Percentiles rank a stretch among this genome's conserved stretches.
phyloP scores from a whole-genome alignment of 2,329 filamentous ascomycete species.

The Alternaria sp. region DNA sequence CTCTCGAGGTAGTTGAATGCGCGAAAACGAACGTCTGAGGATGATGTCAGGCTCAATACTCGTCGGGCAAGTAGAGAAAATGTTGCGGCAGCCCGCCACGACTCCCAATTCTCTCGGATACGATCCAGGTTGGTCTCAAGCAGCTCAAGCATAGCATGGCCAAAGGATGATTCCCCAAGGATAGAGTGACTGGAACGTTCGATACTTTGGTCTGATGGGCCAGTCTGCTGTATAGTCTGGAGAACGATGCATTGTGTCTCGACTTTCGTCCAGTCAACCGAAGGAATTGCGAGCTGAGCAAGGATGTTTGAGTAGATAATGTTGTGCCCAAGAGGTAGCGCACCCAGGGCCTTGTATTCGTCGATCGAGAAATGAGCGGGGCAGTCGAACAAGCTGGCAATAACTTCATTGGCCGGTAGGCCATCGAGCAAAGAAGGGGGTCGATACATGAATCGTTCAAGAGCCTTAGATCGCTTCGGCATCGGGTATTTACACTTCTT shows the following conservation, averaged over 20 bases:
- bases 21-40: conserved; percentile 19
- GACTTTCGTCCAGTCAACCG: conserved; percentile 52
- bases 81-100: conserved; percentile 50
- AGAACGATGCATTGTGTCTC: conserved; percentile 59
- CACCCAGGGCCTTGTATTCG: conserved; percentile 64
- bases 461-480: conserved; percentile 34
- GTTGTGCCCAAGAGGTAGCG: conserved; percentile 57
- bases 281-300: conserved; percentile 50
- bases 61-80: conserved; percentile 55
- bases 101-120: conserved; percentile 46
- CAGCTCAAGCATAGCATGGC: conserved; percentile 21
- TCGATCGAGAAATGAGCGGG: conserved; percentile 59
- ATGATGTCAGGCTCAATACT: conserved; percentile 53
- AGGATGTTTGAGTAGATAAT: conserved; percentile 36
- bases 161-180: conserved; percentile 49
- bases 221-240: conserved; percentile 61
- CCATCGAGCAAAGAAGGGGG: conserved; percentile 36
- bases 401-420: conserved; percentile 58
- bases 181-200: conserved; percentile 50
- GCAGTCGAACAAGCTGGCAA: conserved; percentile 54
- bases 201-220: conserved; percentile 39
- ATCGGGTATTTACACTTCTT: conserved; percentile 55
- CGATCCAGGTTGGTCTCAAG: conserved; percentile 22
- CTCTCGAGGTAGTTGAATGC: conserved; percentile 46
- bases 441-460: conserved; percentile 56